phyloP scores from a whole-genome alignment of 805 yeast species.

The Kazachstania africana region DNA sequence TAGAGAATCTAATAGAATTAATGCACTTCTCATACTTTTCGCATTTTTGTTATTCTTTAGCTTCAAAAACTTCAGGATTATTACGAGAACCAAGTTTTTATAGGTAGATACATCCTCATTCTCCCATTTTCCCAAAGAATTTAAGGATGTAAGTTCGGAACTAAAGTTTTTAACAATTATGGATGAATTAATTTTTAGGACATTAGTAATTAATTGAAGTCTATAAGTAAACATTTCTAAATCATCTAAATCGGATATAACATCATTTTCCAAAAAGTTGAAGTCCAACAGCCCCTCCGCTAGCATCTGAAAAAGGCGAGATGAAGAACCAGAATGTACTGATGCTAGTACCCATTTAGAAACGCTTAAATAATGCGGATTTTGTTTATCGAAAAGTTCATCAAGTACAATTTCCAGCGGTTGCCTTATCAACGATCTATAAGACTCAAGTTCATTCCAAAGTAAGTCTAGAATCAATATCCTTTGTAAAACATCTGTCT shows the following conservation, averaged over 20 bases:
- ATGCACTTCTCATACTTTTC: slow-evolving; percentile 31
- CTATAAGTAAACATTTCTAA: slow-evolving; percentile 52
- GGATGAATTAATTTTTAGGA: slow-evolving; percentile 37
- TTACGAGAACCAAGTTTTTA: slow-evolving; percentile 40
- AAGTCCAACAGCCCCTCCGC: slow-evolving; percentile 41
- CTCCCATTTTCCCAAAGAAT: slow-evolving; percentile 23
- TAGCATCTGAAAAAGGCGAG: slow-evolving; percentile 48
- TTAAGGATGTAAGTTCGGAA: slow-evolving; percentile 48
- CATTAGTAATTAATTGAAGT: slow-evolving; percentile 38
- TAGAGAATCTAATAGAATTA: slow-evolving; percentile 35
- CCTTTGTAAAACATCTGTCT: slow-evolving; percentile 29
- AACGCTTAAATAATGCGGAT: slow-evolving; percentile 32
- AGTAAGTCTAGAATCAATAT: slow-evolving; percentile 48
- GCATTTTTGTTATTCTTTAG: slow-evolving; percentile 25
- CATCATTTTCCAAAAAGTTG: slow-evolving; percentile 24
- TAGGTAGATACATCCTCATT: slow-evolving; percentile 44
- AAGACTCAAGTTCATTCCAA: slow-evolving; percentile 59
- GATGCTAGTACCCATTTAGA: slow-evolving; percentile 38
- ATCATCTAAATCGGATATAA: slow-evolving; percentile 41
- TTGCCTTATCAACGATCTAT: slow-evolving; percentile 31
- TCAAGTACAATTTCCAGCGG: slow-evolving; percentile 65
- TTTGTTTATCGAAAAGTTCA: slow-evolving; percentile 36
- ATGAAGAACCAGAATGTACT: slow-evolving; percentile 41
- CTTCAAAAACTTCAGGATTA: slow-evolving; percentile 36
- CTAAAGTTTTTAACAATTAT: slow-evolving; percentile 37